Evolutionary conservation across 768 basidiomycete genomes (phyloP).

Genomic region (Leccinum fibrillosum): DNA sequence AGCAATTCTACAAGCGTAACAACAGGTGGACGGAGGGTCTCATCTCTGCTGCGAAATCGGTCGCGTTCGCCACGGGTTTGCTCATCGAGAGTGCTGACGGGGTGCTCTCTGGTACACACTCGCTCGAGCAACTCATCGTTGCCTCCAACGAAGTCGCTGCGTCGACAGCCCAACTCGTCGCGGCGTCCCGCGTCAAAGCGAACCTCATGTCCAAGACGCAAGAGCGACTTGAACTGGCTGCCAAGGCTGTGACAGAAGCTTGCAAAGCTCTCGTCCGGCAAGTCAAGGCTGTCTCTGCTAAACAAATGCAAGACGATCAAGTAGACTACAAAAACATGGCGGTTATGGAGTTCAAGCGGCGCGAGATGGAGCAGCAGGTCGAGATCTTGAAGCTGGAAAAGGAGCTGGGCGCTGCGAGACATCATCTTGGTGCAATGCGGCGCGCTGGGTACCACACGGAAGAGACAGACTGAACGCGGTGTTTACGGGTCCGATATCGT

Average conservation of each 20-base stretch:
- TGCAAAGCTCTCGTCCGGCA: conserved; percentile 95
- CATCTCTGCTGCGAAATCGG: conserved; percentile 95
- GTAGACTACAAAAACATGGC: conserved; percentile 88
- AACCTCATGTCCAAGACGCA: conserved; percentile 99
- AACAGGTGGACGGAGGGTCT: conserved; percentile 99
- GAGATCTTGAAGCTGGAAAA: conserved; percentile 96
- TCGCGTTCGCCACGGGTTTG: conserved; percentile 92
- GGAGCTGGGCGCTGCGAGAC: conserved; percentile 84
- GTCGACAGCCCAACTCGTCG: conserved; percentile 96
- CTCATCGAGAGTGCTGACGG: conserved; percentile 98
- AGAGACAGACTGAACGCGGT: conserved; percentile 51
- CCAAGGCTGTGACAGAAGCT: conserved; percentile 96
- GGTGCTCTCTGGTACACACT: conserved; percentile 93
- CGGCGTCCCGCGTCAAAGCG: conserved; percentile 97
- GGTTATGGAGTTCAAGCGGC: conserved; percentile 90
- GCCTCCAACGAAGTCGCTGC: conserved; percentile 99
- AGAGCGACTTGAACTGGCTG: conserved; percentile 91
- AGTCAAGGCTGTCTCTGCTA: conserved; percentile 91
- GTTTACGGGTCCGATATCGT: too few relatives aligned
- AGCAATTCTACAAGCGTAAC: conserved; percentile 99
- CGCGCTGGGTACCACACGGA: conserved; percentile 88
- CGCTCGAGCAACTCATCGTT: conserved; percentile 97
- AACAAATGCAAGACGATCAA: conserved; percentile 77
- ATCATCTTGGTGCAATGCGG: conserved; percentile 79
- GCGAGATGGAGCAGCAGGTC: conserved; percentile 99